Conservation (phyloP, 2,329 filamentous ascomycete genomes). For the Alternaria tenuissima region DNA sequence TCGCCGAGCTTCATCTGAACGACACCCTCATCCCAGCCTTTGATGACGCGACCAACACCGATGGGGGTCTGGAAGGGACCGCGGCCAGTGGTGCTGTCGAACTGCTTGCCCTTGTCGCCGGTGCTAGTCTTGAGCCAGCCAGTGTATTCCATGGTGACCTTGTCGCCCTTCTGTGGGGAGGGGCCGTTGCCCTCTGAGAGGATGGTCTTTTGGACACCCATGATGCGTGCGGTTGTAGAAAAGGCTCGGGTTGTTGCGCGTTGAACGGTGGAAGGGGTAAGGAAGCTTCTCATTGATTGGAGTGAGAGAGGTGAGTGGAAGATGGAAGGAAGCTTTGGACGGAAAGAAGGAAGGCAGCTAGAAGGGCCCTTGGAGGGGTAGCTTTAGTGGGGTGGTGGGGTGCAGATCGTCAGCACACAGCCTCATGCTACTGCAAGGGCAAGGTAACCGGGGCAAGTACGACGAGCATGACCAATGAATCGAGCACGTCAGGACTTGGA, state of each 20-base stretch:
- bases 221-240: conserved; percentile 28
- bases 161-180: conserved; percentile 39
- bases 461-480: conserved; percentile 17
- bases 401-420: conserved; percentile 25
- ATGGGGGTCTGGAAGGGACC: conserved; percentile 79
- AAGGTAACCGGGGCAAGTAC: conserved; percentile 15
- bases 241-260: conserved; percentile 21
- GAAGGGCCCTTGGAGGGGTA: conserved; percentile 14
- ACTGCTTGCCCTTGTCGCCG: conserved; percentile 55
- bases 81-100: conserved; percentile 83
- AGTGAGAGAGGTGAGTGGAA: conserved; percentile 13
- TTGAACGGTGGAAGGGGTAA: conserved; percentile 15
- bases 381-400: conserved; percentile 22
- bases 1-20: conserved; percentile 87
- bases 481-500: conserved; percentile 7
- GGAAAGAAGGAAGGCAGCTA: conserved; percentile 10
- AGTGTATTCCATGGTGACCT: conserved; percentile 45
- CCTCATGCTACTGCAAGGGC: conserved; percentile 27
- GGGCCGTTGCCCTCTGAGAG: conserved; percentile 41
- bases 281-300: conserved; percentile 21
- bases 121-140: conserved; percentile 39
- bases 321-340: conserved; percentile 6
- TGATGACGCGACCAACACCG: conserved; percentile 84
- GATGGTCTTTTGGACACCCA: conserved; percentile 43
- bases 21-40: conserved; percentile 71